Base-by-base conservation (phyloP, 352 stramenopile genomes). In the Phytopythium cucurbitacearum region DNA sequence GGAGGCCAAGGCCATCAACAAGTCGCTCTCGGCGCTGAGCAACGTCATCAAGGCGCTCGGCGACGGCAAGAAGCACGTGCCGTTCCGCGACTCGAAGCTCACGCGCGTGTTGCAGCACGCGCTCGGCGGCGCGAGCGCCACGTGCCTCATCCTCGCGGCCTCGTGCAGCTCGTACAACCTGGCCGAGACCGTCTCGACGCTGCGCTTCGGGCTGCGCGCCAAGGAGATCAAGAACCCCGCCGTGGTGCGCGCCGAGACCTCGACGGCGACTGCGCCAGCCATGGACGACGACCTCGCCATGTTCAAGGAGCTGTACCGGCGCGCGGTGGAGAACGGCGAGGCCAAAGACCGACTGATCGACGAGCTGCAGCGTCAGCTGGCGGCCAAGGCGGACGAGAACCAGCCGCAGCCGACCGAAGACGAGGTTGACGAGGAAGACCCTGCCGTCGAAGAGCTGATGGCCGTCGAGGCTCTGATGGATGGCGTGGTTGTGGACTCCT, bases 1-100 rank as follows among this genome's bases (percentile, higher is more conserved):
- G 62, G 94, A 98, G 54, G 94, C 94, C 28, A 98, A 98, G 71
- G 98, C 86, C 38, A 98, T 98, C 61, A 98, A 98, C 75, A 97
- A 97, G 58, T 97, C 88, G 32, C 77, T 98, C 1, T 95, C 80
- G 5, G 89, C 94, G 7, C 67, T 98, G 85, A 38, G 80, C 12
- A 83, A 83, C 28, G 61, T 62, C 13, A 91, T 91, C 57, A 91
- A 91, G 7, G 71, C 76, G 5, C 69, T 89, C 1, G 80, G 79
- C 45, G 89, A 89, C 36, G 76, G 85, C n/a, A 88, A 87, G 56
- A 87, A 85, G 43, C 85, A 95, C 50, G 85, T 97, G 5, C 90
- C 90, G 3, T 97, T 97, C 59, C 82, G 89, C 35, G 89, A 97
- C 52, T 94, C 79, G 2, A 97, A 97, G 57, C 69, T 97, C 7